Percentiles rank a stretch among this genome's conserved stretches.
Conservation (phyloP, 352 stramenopile genomes). For the Halophytophthora polymorphica region DNA sequence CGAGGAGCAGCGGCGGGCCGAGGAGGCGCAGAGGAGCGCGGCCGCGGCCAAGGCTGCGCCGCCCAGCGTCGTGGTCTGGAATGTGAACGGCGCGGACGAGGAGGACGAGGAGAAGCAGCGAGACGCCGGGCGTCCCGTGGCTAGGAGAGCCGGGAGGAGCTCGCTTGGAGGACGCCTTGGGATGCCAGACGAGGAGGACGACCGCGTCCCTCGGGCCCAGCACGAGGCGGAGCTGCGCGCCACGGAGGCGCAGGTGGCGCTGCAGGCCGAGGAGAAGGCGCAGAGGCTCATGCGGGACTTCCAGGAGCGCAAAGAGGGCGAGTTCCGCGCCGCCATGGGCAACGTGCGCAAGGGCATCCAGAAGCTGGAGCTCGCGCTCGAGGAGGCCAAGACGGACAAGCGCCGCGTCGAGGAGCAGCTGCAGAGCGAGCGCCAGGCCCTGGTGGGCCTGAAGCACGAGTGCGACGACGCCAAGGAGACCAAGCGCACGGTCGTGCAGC, state of each 20-base stretch:
- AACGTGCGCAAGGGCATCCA: conserved; percentile 73
- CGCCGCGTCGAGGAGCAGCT: conserved; percentile 55
- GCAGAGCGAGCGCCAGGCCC: conserved; percentile 42
- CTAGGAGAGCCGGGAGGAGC: conserved; percentile 28
- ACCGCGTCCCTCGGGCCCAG: conserved; percentile 42
- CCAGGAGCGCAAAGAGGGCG: conserved; percentile 57
- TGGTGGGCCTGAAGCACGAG: conserved; percentile 53
- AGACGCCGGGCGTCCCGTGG: conserved; percentile 9
- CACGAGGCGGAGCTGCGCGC: conserved; percentile 55
- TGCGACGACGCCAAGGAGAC: conserved; percentile 44
- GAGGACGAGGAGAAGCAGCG: conserved; percentile 15
- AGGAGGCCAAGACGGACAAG: conserved; percentile 44
- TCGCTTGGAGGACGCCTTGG: conserved; percentile 8
- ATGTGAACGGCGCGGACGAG: conserved; percentile 42
- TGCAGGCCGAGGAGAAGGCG: conserved; percentile 47
- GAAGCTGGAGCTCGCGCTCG: conserved; percentile 52
- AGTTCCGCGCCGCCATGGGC: conserved; percentile 66
- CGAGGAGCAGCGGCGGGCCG: conserved; percentile 21
- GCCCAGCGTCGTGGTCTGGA: conserved; percentile 63
- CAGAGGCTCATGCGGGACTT: conserved; percentile 61
- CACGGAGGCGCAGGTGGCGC: conserved; percentile 44
- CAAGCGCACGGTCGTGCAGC: conserved; percentile 43
- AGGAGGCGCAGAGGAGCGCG: conserved; percentile 12
- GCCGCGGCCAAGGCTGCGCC: conserved; percentile 2
- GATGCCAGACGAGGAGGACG: conserved; percentile 14